Conservation (phyloP, 495 filamentous ascomycete genomes). For the Aspergillus sparsus region DNA sequence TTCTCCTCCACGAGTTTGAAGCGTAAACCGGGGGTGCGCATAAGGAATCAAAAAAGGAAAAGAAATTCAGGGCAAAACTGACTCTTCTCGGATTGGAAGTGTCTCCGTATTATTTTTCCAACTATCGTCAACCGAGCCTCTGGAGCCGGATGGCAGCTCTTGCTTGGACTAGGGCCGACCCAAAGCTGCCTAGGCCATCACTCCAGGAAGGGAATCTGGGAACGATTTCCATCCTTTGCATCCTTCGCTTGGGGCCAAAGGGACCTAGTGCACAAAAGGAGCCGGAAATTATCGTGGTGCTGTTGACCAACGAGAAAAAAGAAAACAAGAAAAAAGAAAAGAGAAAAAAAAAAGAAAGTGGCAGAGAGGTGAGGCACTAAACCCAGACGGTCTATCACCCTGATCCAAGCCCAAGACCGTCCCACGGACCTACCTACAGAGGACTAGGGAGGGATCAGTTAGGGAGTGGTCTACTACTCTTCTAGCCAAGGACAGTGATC, state of each 20-base stretch:
- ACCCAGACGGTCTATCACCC: not conserved
- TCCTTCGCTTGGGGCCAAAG: conserved; percentile 29
- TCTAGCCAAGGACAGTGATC: conserved; percentile 15
- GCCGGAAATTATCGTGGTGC: conserved; percentile 34
- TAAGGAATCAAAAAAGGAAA: conserved; percentile 3
- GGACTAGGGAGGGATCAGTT: not conserved
- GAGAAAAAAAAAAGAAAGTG: conserved; percentile 12
- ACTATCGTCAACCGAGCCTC: conserved; percentile 24
- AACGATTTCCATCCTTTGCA: conserved; percentile 24
- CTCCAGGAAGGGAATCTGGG: conserved; percentile 26
- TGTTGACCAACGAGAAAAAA: conserved; percentile 22
- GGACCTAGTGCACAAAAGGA: conserved; percentile 22
- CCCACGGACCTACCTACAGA: conserved; percentile 12
- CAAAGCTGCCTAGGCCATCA: conserved; percentile 17
- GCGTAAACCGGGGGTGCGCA: conserved; percentile 1
- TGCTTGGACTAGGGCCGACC: conserved; percentile 16
- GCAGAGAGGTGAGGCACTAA: conserved; percentile 6
- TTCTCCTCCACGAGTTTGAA: not conserved
- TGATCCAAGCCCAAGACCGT: not conserved
- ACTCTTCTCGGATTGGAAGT: conserved; percentile 26
- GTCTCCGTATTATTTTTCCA: conserved; percentile 22
- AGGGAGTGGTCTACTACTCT: conserved; percentile 5
- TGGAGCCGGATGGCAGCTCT: conserved; percentile 29
- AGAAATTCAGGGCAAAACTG: not conserved
- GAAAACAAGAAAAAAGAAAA: conserved; percentile 19